phyloP scores from a whole-genome alignment of 805 yeast genomes.

The Schizosaccharomyces lindneri region DNA sequence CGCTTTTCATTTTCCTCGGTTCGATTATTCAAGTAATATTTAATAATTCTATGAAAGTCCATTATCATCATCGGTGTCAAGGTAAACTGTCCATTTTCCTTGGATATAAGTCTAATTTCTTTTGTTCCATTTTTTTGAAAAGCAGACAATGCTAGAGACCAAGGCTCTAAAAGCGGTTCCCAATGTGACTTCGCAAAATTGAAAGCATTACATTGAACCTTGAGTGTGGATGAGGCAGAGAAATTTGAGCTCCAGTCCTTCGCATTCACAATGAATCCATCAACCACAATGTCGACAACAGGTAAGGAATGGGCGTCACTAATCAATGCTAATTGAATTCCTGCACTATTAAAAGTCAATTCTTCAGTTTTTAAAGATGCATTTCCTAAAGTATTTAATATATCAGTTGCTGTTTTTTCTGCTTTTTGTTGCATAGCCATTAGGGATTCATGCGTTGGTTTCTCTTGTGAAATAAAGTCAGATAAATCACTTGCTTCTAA shows the following conservation, averaged over 20 bases:
- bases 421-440: not conserved
- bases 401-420: not conserved
- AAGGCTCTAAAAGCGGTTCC: slow-evolving; percentile 84
- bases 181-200: slow-evolving; percentile 76
- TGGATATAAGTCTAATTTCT: not conserved
- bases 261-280: slow-evolving; percentile 42
- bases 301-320: slow-evolving; percentile 87
- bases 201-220: slow-evolving; percentile 47
- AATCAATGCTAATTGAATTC: slow-evolving; percentile 54
- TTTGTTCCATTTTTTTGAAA: not conserved
- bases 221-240: slow-evolving; percentile 39
- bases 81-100: not conserved
- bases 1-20: not conserved
- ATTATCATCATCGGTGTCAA: not conserved
- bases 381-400: not conserved
- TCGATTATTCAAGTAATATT: not conserved
- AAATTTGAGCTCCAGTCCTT: slow-evolving; percentile 72
- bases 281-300: slow-evolving; percentile 47
- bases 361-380: slow-evolving; percentile 26
- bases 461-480: too few relatives aligned
- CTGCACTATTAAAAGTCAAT: slow-evolving; percentile 42
- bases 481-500: not conserved
- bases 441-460: not conserved
- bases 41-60: not conserved
- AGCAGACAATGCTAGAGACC: slow-evolving; percentile 38